Base-by-base conservation (phyloP, 176 grass and related monocot genomes). In the Guadua angustifolia region DNA sequence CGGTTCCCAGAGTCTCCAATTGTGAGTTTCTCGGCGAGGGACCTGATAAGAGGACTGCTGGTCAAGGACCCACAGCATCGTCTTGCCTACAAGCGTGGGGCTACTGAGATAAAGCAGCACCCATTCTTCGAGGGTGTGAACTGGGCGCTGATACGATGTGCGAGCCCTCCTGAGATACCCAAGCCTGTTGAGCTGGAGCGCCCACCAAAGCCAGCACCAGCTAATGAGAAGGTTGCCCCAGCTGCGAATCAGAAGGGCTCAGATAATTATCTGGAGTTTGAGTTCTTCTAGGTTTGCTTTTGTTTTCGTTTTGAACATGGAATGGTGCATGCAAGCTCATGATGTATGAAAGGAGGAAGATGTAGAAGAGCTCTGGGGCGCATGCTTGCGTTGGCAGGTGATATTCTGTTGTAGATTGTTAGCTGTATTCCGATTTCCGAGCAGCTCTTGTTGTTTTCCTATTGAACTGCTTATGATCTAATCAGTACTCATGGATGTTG, bases 81-180 rank as follows among this genome's bases (percentile, higher is more conserved):
- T 61, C 89, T 94, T 40, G 92, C 84, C 49, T 92, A 94, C 74
- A 94, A 92, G 63, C 85, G 92, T 10, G 92, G 92, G 16, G 84
- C 92, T 60, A 91, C 92, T 0, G 92, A 94, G 89, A 94, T 94
- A 49, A 94, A 92, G 44, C 92, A 94, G 33, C 92, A 94, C 51
- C 92, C 89, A 0, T 94, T 94, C 83, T 92, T 94, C 26, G 92
- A 92, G 66, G 92, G 92, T 11, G 87, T 92, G 36, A 94, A 94
- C 59, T 94, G 92, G 92, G 92, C 92, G 9, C 77, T 94, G 66
- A 94, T 94, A 65, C 75, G 92, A 7, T 92, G 92, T 1, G 89
- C 92, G 0, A 94, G 58, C 77, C 92, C 92, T 38, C 92, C 92
- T 1, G 92, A 94, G 42, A 79, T 92, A 49, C 92, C 92, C 2